Base-by-base conservation (phyloP, 768 basidiomycete genomes). In the Chalciporus pseudorubinellus region DNA sequence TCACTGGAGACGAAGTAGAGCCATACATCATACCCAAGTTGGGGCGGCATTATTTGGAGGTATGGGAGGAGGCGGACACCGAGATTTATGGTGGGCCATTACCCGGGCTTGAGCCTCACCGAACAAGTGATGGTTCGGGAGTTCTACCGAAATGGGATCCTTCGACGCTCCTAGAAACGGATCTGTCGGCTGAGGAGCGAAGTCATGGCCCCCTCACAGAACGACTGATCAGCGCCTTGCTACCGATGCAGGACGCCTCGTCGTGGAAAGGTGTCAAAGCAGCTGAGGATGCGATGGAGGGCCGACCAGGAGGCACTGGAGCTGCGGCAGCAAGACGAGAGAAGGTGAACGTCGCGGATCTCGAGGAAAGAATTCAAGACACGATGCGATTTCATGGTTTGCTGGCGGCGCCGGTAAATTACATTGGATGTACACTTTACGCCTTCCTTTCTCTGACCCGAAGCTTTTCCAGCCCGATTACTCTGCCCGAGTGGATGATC, bases 11-110 rank as follows among this genome's bases (percentile, higher is more conserved):
- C 61, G 94, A 97, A 55, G 76, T 90, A 9, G 90, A 93, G 51
- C 87, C 92, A 0, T 97, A 82, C 61, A 70, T 92, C 29, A 82
- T 95, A 71, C 95, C 95, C 24, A 82, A 87, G 50, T 79, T 97
- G 1, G 95, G 86, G 20, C 81, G 19, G 58, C 94, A 95, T 70
- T 99, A 98, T 62, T 72, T 83, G 29, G 90, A 95, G 46, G 77
- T 86, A 0, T 99, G 95, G 95, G 95, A 95, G 56, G 93, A 97
- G 60, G 85, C 92, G 64, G 95, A 99, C 66, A 77, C 74, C 8
- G 74, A 75, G 11, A 48, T 77, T n/a, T 73, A 76, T 49, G 76
- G 74, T 22, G 65, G 64, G 6, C 71, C 76, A 22, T 56, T 77
- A 19, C 72, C 76, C 9, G 70, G 72, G 7, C 71, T 75, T 26